phyloP scores from a whole-genome alignment of 176 grass and related monocot genomes.

The Triticum timopheevii region DNA sequence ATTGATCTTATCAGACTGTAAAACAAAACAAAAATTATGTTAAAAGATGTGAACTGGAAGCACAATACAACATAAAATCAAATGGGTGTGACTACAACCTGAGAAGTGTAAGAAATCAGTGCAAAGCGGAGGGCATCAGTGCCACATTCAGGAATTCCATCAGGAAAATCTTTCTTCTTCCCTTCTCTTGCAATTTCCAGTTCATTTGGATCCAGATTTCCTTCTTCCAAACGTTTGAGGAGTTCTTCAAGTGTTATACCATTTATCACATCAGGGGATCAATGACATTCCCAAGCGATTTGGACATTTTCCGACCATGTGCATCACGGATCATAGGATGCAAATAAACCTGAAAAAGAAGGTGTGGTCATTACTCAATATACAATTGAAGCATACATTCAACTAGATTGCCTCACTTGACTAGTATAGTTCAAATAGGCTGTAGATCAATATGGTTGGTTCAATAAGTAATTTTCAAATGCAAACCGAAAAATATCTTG shows the following conservation, averaged over 20 bases:
- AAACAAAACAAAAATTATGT: conserved; percentile 11
- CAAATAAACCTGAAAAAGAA: conserved; percentile 69
- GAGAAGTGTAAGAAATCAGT: conserved; percentile 77
- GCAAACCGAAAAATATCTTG: too few species aligned
- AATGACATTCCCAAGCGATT: conserved; percentile 81
- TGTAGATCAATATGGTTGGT: background rate
- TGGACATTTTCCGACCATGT: conserved; percentile 84
- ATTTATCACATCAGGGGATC: conserved; percentile 89
- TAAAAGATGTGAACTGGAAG: conserved; percentile 12
- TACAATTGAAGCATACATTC: background rate
- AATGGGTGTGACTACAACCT: conserved; percentile 45
- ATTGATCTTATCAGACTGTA: conserved; percentile 88
- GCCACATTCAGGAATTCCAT: conserved; percentile 93
- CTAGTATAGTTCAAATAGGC: background rate
- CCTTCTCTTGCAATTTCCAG: conserved; percentile 58
- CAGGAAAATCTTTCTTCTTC: conserved; percentile 77
- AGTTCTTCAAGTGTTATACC: conserved; percentile 68
- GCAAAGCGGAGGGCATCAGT: conserved; percentile 89
- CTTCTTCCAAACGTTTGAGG: conserved; percentile 72
- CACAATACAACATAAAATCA: conserved; percentile 12
- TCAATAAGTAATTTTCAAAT: background rate
- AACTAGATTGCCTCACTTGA: background rate
- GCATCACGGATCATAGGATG: conserved; percentile 93
- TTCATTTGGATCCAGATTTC: conserved; percentile 87
- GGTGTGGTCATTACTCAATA: background rate